Evolutionary conservation across 495 filamentous ascomycete species (phyloP).

Genomic region (Penicillium cinerascens): DNA sequence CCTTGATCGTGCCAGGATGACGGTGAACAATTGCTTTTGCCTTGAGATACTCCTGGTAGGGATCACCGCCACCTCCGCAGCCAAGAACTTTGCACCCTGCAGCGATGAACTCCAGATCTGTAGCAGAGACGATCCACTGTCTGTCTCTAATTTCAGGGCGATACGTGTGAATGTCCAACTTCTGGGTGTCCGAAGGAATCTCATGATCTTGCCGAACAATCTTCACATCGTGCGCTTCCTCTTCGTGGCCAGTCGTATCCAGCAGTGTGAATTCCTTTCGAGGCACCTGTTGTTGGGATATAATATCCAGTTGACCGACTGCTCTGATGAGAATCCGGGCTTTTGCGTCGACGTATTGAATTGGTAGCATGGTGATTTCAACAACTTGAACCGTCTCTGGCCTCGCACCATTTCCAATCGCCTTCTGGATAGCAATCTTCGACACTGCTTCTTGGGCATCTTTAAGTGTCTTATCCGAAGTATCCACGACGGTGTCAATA

Average conservation of each 20-base stretch:
- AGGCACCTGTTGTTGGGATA: not conserved
- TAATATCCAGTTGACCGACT: not conserved
- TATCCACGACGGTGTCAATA: constrained; percentile 45
- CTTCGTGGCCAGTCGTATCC: not conserved
- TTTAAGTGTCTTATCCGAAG: constrained; percentile 32
- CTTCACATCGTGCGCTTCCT: not conserved
- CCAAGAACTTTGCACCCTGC: constrained; percentile 61
- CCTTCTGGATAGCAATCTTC: constrained; percentile 33
- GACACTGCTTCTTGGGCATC: constrained; percentile 34
- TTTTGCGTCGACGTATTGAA: constrained; percentile 37
- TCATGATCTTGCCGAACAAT: not conserved
- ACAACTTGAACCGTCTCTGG: constrained; percentile 28
- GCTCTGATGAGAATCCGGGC: not conserved
- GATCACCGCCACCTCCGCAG: constrained; percentile 51
- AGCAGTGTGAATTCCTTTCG: too few relatives aligned
- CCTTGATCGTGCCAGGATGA: constrained; percentile 10
- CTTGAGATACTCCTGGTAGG: constrained; percentile 28
- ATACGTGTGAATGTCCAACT: not conserved
- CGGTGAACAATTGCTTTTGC: constrained; percentile 5
- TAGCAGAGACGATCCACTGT: constrained; percentile 46
- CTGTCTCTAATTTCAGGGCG: not conserved
- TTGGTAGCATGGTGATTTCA: constrained; percentile 31
- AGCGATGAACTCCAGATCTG: constrained; percentile 55
- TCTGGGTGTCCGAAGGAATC: too few relatives aligned
- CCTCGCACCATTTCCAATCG: constrained; percentile 36